phyloP scores from a whole-genome alignment of 2,329 filamentous ascomycete genomes.

The Diplodia intermedia region DNA sequence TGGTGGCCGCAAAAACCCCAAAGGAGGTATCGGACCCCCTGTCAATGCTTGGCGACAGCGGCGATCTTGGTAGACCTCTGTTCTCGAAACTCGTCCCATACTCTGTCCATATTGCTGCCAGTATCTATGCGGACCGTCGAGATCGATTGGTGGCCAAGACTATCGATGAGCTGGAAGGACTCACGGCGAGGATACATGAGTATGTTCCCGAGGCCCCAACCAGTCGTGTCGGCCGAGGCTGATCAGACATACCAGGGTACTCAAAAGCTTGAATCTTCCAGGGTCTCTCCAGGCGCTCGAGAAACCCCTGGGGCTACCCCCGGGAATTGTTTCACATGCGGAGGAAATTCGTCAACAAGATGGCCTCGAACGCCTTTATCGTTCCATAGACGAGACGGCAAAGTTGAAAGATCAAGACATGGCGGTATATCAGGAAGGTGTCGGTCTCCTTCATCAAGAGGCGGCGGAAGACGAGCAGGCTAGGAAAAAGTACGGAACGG shows the following conservation, averaged over 20 bases:
- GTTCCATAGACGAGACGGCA: conserved; percentile 85
- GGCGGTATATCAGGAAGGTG: conserved; percentile 81
- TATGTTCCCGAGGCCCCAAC: conserved; percentile 42
- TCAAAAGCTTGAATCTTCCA: conserved; percentile 85
- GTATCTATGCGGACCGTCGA: conserved; percentile 90
- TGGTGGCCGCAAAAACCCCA: conserved; percentile 82
- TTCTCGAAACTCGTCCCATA: conserved; percentile 95
- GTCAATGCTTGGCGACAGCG: conserved; percentile 78
- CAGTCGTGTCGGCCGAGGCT: neutral
- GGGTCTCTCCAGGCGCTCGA: conserved; percentile 93
- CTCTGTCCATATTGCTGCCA: conserved; percentile 91
- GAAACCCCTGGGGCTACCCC: conserved; percentile 89
- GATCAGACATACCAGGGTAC: conserved; percentile 53
- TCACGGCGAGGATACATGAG: conserved; percentile 82
- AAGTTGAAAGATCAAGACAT: conserved; percentile 84
- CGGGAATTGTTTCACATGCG: conserved; percentile 83
- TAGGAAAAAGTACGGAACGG: conserved; percentile 81
- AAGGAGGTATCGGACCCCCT: conserved; percentile 82
- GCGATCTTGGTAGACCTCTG: conserved; percentile 81
- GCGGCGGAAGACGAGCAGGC: conserved; percentile 81
- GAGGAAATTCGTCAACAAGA: conserved; percentile 94
- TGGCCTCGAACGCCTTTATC: conserved; percentile 76
- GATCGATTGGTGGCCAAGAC: conserved; percentile 89
- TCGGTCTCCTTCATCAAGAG: conserved; percentile 77
- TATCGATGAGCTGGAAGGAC: conserved; percentile 79